Evolutionary conservation across 2,329 filamentous ascomycete species (phyloP), one percentile per base, ranked within the genome.

Genomic region (Aureobasidium sp.): DNA sequence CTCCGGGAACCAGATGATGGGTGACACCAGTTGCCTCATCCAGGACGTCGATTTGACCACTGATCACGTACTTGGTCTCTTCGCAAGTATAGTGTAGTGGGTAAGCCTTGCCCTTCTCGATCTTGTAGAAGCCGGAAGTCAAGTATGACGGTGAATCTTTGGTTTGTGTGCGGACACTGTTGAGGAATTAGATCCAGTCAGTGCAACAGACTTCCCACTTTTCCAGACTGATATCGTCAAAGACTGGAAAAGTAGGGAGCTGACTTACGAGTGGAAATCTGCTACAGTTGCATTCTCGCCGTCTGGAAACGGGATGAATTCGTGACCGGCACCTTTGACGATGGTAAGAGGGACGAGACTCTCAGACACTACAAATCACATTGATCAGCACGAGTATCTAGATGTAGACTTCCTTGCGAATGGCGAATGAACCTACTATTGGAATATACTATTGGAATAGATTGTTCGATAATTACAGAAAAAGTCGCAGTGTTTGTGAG

Each of bases 81-180:
- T 60, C 58, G 45, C 55, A 60, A 3, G 34, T 45, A 42, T 60
- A 60, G 48, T 54, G 38, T 3, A 55, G 50, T 6, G 55, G 35
- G 25, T 53, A 34, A 1, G 51, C 27, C 27, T 56, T 54, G 14
- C 58, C 58, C n/a, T 54, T 40, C n/a, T 56, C 54, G 41, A 60
- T 57, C 24, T 56, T 58, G 57, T 60, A 60, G 57, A 60, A 60
- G 17, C 58, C 58, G 0, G 57, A 59, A 1, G 58, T 60, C 19
- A 60, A 25, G 32, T 59, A 52, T 12, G 57, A 53, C 7, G 56
- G 56, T 7, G 40, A 42, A 22, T 52, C 53, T 22, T 22, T 50
- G 19, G 58, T 60, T 21, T 53, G 53, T 16, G 58, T 60, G 44
- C 55, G 57, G 38, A 59, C 59, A 17, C 44, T 48, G n/a, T 37